These are phyloP conservation scores for Heliocybe sulcata DNA, from an alignment of 1,284 basidiomycete species.

Conservation along the genomic window DNA sequence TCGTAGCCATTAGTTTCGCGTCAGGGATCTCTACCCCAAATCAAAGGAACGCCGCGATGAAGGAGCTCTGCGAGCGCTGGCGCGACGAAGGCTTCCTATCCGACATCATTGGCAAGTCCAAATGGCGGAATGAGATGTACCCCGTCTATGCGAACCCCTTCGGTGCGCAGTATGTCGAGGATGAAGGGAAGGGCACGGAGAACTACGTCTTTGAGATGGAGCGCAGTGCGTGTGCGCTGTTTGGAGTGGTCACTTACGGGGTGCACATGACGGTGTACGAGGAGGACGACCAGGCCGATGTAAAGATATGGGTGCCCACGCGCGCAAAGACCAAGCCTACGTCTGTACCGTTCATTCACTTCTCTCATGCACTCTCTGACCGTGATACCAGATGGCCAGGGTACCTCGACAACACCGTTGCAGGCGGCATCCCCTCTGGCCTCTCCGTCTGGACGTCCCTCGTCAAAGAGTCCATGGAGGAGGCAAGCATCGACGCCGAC, in stretches of 20 bases:
- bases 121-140: conserved; percentile 86
- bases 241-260: conserved; percentile 87
- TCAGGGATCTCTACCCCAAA: conserved; percentile 40
- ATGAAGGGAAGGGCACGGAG: conserved; percentile 9
- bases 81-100: conserved; percentile 53
- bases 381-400: conserved; percentile 57
- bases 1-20: conserved; percentile 38
- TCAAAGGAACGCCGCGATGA: conserved; percentile 53
- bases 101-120: conserved; percentile 59
- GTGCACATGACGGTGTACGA: conserved; percentile 78
- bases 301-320: conserved; percentile 83
- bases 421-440: conserved; percentile 75
- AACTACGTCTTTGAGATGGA: conserved; percentile 88
- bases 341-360: conserved; percentile 31
- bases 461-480: conserved; percentile 91
- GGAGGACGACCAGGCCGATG: conserved; percentile 32
- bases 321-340: conserved; percentile 85
- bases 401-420: conserved; percentile 73
- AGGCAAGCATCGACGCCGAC: conserved; percentile 70
- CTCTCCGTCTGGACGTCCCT: conserved; percentile 70
- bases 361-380: conserved; percentile 4
- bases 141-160: conserved; percentile 75
- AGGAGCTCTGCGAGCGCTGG: conserved; percentile 63
- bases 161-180: conserved; percentile 26
- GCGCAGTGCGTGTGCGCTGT: conserved; percentile 81